phyloP scores from a whole-genome alignment of 768 basidiomycete genomes.

The Crepidotus variabilis region DNA sequence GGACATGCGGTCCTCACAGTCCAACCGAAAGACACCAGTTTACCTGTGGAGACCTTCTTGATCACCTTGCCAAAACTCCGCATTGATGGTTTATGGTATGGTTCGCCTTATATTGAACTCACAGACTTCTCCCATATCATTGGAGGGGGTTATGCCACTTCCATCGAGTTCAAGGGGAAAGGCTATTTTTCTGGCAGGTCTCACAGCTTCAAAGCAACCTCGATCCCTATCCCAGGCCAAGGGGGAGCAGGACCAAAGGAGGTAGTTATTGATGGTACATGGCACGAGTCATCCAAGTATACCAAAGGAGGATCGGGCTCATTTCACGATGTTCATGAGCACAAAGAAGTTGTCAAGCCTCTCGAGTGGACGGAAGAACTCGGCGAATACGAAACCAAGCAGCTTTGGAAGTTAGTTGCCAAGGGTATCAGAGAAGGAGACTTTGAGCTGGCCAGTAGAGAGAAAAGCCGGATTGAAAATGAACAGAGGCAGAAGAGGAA shows the following conservation, averaged over 20 bases:
- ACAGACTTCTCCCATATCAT: slow-evolving; percentile 76
- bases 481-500: slow-evolving; percentile 86
- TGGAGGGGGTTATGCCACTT: slow-evolving; percentile 35
- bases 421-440: slow-evolving; percentile 90
- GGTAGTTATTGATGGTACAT: slow-evolving; percentile 72
- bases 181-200: slow-evolving; percentile 94
- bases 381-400: slow-evolving; percentile 84
- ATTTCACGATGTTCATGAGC: slow-evolving; percentile 76
- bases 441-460: slow-evolving; percentile 84
- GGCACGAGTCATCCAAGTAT: slow-evolving; percentile 68
- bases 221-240: slow-evolving; percentile 48
- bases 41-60: slow-evolving; percentile 56
- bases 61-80: slow-evolving; percentile 90
- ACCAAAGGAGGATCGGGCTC: slow-evolving; percentile 37
- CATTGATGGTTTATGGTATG: slow-evolving; percentile 92
- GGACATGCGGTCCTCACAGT: slow-evolving; percentile 88
- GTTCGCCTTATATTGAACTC: slow-evolving; percentile 91
- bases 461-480: slow-evolving; percentile 94
- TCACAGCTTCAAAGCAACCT: slow-evolving; percentile 85
- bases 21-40: slow-evolving; percentile 39
- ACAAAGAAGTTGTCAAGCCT: slow-evolving; percentile 69
- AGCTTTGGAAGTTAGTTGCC: slow-evolving; percentile 81
- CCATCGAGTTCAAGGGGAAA: slow-evolving; percentile 93
- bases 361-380: slow-evolving; percentile 58
- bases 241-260: slow-evolving; percentile 31